Percentiles rank a stretch among this genome's conserved stretches.
Conservation (phyloP, 768 basidiomycete species). For the Dioszegia crocea region DNA sequence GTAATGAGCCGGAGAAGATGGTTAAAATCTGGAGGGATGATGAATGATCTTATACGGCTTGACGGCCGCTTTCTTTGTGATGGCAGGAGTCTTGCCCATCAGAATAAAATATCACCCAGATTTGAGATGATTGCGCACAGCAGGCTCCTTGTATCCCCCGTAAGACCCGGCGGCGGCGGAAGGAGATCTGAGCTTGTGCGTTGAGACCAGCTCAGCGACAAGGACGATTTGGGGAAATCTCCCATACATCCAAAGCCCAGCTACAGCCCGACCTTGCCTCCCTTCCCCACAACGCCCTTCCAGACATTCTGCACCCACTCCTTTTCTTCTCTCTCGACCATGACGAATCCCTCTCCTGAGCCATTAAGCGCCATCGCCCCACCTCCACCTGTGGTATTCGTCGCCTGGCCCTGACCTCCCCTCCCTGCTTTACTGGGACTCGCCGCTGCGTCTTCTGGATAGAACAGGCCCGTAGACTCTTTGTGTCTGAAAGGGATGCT, state of each 20-base stretch:
- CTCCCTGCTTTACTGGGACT: constrained; percentile 11
- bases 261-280: constrained; percentile 23
- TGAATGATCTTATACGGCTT: neutral
- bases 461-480: constrained; percentile 27
- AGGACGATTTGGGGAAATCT: no score
- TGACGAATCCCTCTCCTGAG: constrained; percentile 27
- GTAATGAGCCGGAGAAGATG: constrained; percentile 80
- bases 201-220: no score
- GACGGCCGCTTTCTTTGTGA: no score
- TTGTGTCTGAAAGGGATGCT: constrained; percentile 20
- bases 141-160: no score
- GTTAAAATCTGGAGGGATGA: constrained; percentile 67
- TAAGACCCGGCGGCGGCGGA: no score
- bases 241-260: neutral
- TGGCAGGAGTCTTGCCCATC: no score
- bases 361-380: neutral
- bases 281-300: constrained; percentile 33
- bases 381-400: neutral
- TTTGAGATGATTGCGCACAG: no score
- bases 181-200: no score
- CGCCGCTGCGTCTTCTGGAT: constrained; percentile 12
- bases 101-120: no score
- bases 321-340: constrained; percentile 41
- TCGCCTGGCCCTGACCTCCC: neutral
- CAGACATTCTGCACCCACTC: constrained; percentile 39